Evolutionary conservation across 2,329 filamentous ascomycete species (phyloP).

Genomic region (Cytospora schulzeri): DNA sequence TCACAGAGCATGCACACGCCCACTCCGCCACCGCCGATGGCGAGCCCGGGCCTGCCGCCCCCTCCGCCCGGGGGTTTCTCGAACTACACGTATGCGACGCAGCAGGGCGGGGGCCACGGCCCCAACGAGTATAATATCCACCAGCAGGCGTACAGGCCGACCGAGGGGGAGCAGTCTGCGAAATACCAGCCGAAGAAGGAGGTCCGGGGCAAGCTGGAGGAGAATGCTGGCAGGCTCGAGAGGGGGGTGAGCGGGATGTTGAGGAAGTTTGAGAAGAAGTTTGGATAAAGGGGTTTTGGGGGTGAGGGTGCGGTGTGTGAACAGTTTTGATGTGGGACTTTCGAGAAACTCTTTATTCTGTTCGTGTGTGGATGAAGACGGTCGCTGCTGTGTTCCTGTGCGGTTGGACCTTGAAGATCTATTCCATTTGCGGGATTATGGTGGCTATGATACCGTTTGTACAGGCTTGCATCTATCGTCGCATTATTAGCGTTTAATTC

Average conservation of each 20-base stretch:
- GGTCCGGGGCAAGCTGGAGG: constrained; percentile 58
- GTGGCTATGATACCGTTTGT: background rate
- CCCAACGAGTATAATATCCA: constrained; percentile 61
- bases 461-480: no score
- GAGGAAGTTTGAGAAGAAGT: constrained; percentile 79
- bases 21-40: constrained; percentile 34
- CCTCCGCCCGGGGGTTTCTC: constrained; percentile 58
- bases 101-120: constrained; percentile 31
- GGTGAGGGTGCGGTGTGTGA: background rate
- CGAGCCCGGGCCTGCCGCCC: constrained; percentile 42
- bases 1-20: constrained; percentile 27
- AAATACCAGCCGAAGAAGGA: constrained; percentile 51
- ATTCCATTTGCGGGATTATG: background rate
- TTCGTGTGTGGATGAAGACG: background rate
- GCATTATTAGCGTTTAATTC: no score
- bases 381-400: background rate
- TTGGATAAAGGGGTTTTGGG: constrained; percentile 44
- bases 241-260: constrained; percentile 71
- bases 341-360: background rate
- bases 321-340: background rate
- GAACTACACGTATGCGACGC: constrained; percentile 50
- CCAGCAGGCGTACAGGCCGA: constrained; percentile 70
- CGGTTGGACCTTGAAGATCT: background rate
- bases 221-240: constrained; percentile 67
- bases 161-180: constrained; percentile 57